These are phyloP conservation scores for Pleurotus salmoneostramineus DNA, from an alignment of 768 basidiomycete genomes.

Conservation along the genomic window DNA sequence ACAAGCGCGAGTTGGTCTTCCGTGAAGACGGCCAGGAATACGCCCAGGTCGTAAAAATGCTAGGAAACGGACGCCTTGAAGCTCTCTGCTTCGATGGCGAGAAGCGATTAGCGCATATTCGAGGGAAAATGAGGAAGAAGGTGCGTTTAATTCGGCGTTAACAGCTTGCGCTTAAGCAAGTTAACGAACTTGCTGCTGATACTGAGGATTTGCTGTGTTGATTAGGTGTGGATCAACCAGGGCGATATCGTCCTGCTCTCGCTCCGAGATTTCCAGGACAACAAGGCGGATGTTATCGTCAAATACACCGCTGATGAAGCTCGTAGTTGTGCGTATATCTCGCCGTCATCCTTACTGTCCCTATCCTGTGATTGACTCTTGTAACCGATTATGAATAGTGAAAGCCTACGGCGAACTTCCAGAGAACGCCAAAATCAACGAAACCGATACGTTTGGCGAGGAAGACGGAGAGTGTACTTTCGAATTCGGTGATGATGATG, in stretches of 20 bases:
- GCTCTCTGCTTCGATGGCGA: slow-evolving; percentile 98
- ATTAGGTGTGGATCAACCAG: slow-evolving; percentile 98
- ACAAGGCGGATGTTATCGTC: slow-evolving; percentile 98
- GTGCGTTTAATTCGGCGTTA: slow-evolving; percentile 36
- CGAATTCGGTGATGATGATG: slow-evolving; percentile 87
- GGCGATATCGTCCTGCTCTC: slow-evolving; percentile 95
- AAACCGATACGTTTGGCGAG: slow-evolving; percentile 90
- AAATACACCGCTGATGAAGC: slow-evolving; percentile 98
- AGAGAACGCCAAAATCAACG: slow-evolving; percentile 94
- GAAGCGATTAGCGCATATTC: slow-evolving; percentile 95
- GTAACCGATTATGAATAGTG: slow-evolving; percentile 38
- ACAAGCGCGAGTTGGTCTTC: slow-evolving; percentile 98
- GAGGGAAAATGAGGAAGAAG: slow-evolving; percentile 99
- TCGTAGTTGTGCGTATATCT: slow-evolving; percentile 54
- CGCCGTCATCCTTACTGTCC: not conserved
- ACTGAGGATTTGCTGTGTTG: not conserved
- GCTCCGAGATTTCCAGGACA: slow-evolving; percentile 97
- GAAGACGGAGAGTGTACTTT: slow-evolving; percentile 88
- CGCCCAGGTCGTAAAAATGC: slow-evolving; percentile 97
- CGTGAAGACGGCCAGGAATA: slow-evolving; percentile 99
- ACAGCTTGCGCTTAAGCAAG: not conserved
- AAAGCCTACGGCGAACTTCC: slow-evolving; percentile 99
- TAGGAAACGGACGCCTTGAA: slow-evolving; percentile 95
- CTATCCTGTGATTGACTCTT: slow-evolving; percentile 6
- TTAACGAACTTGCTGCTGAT: not conserved